phyloP scores from a whole-genome alignment of 495 filamentous ascomycete genomes.

The Niebla homalea region DNA sequence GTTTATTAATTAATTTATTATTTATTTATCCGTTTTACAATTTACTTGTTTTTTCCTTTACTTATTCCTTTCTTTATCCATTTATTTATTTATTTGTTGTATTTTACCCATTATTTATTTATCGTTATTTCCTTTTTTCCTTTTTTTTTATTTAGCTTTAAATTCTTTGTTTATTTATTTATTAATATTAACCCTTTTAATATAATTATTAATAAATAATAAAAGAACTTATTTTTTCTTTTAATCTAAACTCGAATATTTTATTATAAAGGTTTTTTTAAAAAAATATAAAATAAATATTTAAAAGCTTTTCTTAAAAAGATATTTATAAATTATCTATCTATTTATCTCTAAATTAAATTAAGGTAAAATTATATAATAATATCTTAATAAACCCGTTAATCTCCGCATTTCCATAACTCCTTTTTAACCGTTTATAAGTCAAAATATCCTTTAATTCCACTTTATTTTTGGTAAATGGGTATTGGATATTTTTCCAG shows the following conservation, averaged over 20 bases:
- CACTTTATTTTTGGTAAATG: no score
- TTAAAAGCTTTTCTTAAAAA: background rate
- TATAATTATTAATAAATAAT: background rate
- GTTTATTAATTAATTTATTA: no score
- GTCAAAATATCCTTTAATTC: no score
- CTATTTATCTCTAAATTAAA: no score
- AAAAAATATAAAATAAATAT: background rate
- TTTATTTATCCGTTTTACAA: no score
- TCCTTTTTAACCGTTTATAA: no score
- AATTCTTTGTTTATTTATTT: no score
- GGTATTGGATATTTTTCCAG: no score
- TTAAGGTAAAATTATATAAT: no score
- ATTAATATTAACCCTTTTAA: background rate
- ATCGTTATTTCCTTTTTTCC: background rate
- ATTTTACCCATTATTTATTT: conserved; percentile 12
- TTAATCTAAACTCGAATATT: background rate
- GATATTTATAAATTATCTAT: background rate
- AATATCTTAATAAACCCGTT: no score
- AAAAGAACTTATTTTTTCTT: background rate
- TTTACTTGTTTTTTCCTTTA: no score
- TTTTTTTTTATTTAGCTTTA: background rate
- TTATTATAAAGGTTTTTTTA: background rate
- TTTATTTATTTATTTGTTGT: conserved; percentile 14
- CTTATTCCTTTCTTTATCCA: conserved; percentile 14
- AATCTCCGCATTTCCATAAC: no score